Percentiles rank a stretch among this genome's conserved stretches.
These are phyloP conservation scores for Pestalotiopsis sp. DNA, from an alignment of 2,329 filamentous ascomycete species.

Conservation along the genomic window DNA sequence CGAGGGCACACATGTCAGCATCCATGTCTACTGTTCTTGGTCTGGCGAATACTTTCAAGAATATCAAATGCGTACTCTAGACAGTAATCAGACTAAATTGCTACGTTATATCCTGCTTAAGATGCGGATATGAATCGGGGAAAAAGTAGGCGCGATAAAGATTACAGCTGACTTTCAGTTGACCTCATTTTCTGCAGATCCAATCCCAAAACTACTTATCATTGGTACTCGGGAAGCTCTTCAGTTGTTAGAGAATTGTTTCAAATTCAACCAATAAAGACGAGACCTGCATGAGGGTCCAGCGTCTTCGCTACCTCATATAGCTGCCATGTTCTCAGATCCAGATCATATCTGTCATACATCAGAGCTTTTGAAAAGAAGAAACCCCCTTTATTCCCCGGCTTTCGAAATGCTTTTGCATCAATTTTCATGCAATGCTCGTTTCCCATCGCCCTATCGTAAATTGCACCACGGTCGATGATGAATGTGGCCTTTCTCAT, in stretches of 20 bases:
- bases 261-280: neutral
- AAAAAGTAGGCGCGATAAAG: neutral
- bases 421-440: neutral
- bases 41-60: too few relatives aligned
- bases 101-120: too few relatives aligned
- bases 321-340: neutral
- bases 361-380: neutral
- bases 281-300: neutral
- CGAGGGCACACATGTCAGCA: too few relatives aligned
- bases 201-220: neutral
- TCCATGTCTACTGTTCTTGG: too few relatives aligned
- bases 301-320: neutral
- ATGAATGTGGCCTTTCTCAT: neutral
- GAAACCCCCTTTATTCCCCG: neutral
- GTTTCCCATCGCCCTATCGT: conserved; percentile 4
- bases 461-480: neutral
- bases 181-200: neutral
- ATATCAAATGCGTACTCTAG: too few relatives aligned
- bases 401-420: neutral
- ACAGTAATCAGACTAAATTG: too few relatives aligned
- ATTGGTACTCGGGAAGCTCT: neutral
- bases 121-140: neutral
- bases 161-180: too few relatives aligned
- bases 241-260: neutral
- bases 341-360: neutral